Evolutionary conservation across 345 rosid species (phyloP), one percentile per base, ranked within the genome.

Genomic region (Rhodamnia rubescens): DNA sequence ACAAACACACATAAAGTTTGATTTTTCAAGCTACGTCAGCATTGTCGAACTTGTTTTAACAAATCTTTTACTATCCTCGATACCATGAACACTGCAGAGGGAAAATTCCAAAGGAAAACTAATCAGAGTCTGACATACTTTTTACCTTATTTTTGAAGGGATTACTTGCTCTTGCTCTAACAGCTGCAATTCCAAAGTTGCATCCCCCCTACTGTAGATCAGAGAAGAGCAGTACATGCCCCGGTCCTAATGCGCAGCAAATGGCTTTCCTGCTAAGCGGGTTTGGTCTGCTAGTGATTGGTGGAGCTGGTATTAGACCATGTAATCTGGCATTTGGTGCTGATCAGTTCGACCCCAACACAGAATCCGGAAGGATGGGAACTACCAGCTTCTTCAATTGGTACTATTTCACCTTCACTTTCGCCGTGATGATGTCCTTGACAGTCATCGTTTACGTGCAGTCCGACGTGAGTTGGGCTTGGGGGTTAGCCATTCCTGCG

Each of bases 251-350:
- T 20, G 64, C 84, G 55, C 75, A 89, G 90, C 94, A 92, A 84
- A 32, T 90, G 85, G 57, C 86, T 21, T 86, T 91, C 85, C 90
- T 92, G 18, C 55, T 90, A 16, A 64, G 83, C 12, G 88, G 87
- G 1, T 85, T 92, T 3, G 89, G 89, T 20, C 80, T 91, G 4
- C 84, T 92, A 81, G 88, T 89, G 24, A 51, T 91, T 22, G 94
- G 93, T 18, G 91, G 88, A 9, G 94, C 90, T 26, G 94, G 94
- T 5, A 91, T 92, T 32, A 85, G 93, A 29, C 94, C 94, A 11
- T 92, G 94, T 59, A 91, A 90, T 84, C 57, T 92, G n/a, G 91
- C 93, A 20, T 92, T 92, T 61, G 93, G 93, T 7, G 93, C 93
- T 3, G 94, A 93, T 85, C 95, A 93, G 69, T 93, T 92, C 84